Conservation (phyloP, 495 filamentous ascomycete genomes). For the Rhypophila decipiens region DNA sequence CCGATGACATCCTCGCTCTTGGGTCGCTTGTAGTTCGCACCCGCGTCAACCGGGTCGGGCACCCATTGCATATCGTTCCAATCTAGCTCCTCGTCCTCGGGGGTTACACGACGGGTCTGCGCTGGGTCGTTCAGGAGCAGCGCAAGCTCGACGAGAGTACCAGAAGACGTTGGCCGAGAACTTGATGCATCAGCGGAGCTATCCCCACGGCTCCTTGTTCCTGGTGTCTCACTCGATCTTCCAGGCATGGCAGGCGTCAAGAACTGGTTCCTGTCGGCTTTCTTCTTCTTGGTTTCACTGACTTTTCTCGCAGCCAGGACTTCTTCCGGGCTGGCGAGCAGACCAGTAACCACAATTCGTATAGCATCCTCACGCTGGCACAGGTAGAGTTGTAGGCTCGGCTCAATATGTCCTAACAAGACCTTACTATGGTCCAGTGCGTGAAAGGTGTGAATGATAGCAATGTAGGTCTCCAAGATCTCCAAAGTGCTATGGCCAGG, state of each 20-base stretch:
- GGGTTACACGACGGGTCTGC: constrained; percentile 36
- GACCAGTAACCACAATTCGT: constrained; percentile 75
- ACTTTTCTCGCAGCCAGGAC: constrained; percentile 24
- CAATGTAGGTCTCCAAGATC: constrained; percentile 86
- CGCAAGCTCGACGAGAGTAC: constrained; percentile 65
- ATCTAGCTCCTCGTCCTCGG: constrained; percentile 64
- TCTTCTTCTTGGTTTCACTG: constrained; percentile 21
- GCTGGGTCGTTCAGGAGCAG: constrained; percentile 61
- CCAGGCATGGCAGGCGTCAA: constrained; percentile 9
- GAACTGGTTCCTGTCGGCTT: constrained; percentile 1
- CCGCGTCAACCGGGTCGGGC: constrained; percentile 88
- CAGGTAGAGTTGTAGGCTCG: constrained; percentile 77
- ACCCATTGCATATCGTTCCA: constrained; percentile 89
- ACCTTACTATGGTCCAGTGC: constrained; percentile 89
- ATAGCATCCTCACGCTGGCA: constrained; percentile 93
- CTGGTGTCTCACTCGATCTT: constrained; percentile 2
- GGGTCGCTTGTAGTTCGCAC: constrained; percentile 82
- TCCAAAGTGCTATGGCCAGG: constrained; percentile 83
- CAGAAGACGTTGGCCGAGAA: neutral
- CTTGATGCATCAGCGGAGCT: constrained; percentile 2
- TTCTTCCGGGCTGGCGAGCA: constrained; percentile 63
- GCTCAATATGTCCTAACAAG: constrained; percentile 76
- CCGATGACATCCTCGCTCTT: constrained; percentile 89
- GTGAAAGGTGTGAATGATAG: constrained; percentile 83
- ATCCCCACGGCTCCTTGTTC: neutral